These are phyloP conservation scores for Apiospora rasikravindrae DNA, from an alignment of 2,329 filamentous ascomycete genomes.

Conservation along the genomic window DNA sequence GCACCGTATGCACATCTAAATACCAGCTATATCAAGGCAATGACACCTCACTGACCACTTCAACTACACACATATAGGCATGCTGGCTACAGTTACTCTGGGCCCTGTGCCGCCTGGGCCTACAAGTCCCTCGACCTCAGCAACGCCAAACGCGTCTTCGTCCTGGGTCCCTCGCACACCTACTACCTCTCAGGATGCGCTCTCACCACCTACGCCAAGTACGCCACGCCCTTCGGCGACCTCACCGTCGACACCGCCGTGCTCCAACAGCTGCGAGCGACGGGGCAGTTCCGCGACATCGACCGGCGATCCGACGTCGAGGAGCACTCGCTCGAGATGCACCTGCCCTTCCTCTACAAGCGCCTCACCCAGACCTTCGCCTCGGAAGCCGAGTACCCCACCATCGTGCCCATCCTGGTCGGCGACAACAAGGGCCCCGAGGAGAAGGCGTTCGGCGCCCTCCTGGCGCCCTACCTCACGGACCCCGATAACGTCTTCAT, in stretches of 20 bases:
- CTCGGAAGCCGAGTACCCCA: constrained; percentile 64
- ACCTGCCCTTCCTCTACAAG: constrained; percentile 91
- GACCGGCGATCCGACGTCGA: constrained; percentile 69
- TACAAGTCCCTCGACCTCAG: constrained; percentile 88
- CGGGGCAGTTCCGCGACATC: constrained; percentile 69
- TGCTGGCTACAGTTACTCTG: constrained; percentile 92
- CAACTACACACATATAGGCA: constrained; percentile 63
- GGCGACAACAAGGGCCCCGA: constrained; percentile 71
- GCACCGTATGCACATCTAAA: constrained; percentile 70
- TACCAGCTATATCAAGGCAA: background rate
- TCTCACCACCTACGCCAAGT: constrained; percentile 72
- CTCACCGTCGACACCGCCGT: constrained; percentile 67
- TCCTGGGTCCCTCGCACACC: constrained; percentile 92
- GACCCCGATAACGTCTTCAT: constrained; percentile 82
- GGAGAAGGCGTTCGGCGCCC: constrained; percentile 70
- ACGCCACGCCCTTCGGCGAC: constrained; percentile 76
- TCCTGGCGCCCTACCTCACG: constrained; percentile 79
- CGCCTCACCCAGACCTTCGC: constrained; percentile 61
- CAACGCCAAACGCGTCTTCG: constrained; percentile 83
- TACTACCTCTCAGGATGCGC: constrained; percentile 80
- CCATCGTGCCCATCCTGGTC: constrained; percentile 83
- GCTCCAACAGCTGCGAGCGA: constrained; percentile 53
- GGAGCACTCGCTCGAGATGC: constrained; percentile 97
- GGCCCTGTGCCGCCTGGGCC: constrained; percentile 89
- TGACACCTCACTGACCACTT: background rate